phyloP scores from a whole-genome alignment of 371 early-diverging fungal genomes.

The Apophysomyces elegans region DNA sequence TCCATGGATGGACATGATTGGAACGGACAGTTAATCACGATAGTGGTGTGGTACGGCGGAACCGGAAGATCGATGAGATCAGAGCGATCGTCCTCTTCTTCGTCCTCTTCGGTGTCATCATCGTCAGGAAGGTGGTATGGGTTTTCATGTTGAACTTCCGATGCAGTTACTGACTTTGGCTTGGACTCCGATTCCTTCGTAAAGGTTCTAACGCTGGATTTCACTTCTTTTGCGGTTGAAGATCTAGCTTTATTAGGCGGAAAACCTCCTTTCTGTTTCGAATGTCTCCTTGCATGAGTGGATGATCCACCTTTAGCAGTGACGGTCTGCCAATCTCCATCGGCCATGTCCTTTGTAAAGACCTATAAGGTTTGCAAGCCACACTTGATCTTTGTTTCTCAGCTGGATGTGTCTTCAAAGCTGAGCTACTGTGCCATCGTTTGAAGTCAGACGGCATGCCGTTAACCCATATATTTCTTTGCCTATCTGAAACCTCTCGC shows the following conservation, averaged over 20 bases:
- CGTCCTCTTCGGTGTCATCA: slow-evolving; percentile 51
- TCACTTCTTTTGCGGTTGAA: slow-evolving; percentile 2
- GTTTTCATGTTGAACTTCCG: slow-evolving; percentile 6
- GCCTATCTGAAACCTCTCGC: too few relatives aligned
- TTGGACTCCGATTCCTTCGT: slow-evolving; percentile 2
- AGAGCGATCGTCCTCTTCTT: slow-evolving; percentile 49
- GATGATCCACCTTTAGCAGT: neutral
- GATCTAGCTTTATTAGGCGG: neutral
- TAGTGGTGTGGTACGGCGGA: slow-evolving; percentile 67
- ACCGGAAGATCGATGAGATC: slow-evolving; percentile 53
- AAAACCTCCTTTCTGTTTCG: slow-evolving; percentile 7
- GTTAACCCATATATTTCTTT: too few relatives aligned
- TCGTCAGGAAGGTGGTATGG: slow-evolving; percentile 33
- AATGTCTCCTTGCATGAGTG: slow-evolving; percentile 13
- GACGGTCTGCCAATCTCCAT: slow-evolving; percentile 25
- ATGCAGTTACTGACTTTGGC: slow-evolving; percentile 7
- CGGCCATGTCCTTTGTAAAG: slow-evolving; percentile 6
- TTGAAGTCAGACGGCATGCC: too few relatives aligned
- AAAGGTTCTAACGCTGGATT: neutral
- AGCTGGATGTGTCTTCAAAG: too few relatives aligned
- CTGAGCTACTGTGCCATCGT: too few relatives aligned
- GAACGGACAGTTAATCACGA: slow-evolving; percentile 62
- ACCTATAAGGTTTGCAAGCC: slow-evolving; percentile 7
- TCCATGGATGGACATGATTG: slow-evolving; percentile 50
- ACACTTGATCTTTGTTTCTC: too few relatives aligned